A percentile compares a stretch with the other conserved stretches of the same genome.
phyloP scores from a whole-genome alignment of 768 basidiomycete species.

The Tulasnella sp. region DNA sequence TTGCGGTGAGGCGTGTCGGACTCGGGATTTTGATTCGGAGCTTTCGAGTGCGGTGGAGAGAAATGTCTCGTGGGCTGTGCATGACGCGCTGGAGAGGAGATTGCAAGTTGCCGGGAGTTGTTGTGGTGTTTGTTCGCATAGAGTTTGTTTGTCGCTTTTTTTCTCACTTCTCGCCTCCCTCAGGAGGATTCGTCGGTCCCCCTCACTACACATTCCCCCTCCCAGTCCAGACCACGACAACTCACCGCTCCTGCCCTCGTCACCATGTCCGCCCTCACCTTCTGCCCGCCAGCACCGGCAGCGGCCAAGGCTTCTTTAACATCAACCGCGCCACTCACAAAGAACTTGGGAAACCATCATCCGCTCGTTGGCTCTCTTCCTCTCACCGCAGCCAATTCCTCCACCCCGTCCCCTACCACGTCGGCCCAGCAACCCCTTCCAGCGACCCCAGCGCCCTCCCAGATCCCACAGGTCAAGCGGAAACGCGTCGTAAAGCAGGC shows the following conservation, averaged over 20 bases:
- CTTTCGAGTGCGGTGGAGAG: background rate
- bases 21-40: background rate
- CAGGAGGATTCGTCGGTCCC: constrained; percentile 11
- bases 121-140: constrained; percentile 1
- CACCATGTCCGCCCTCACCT: constrained; percentile 18
- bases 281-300: constrained; percentile 11
- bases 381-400: constrained; percentile 3
- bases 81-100: constrained; percentile 4
- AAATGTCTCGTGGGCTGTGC: constrained; percentile 9
- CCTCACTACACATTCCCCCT: constrained; percentile 15
- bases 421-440: background rate
- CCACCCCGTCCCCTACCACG: background rate
- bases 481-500: constrained; percentile 17
- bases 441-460: background rate
- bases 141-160: constrained; percentile 1
- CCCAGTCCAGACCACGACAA: constrained; percentile 2
- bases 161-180: background rate
- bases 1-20: background rate
- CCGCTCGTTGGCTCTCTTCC: constrained; percentile 20
- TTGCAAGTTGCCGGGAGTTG: background rate
- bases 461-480: constrained; percentile 16
- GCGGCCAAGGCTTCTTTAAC: background rate
- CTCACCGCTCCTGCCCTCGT: background rate
- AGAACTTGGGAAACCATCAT: constrained; percentile 14
- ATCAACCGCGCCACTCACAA: constrained; percentile 8